Evolutionary conservation across 169 alveolate genomes (phyloP), one percentile per base, ranked within the genome.

Genomic region (Eimeria tenella): DNA sequence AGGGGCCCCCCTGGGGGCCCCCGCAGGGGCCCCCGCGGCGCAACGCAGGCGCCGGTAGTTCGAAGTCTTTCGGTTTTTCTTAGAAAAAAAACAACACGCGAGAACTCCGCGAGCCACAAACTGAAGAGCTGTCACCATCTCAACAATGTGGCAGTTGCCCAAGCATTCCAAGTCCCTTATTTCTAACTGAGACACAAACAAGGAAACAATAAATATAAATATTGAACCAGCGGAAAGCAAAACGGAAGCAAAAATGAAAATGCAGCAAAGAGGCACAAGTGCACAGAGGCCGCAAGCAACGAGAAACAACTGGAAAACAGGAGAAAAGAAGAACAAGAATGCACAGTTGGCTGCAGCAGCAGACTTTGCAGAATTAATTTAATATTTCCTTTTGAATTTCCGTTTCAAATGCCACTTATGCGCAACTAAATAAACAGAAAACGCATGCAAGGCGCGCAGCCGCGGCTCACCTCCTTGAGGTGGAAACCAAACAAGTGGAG

Each of bases 401-500:
- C 2, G 42, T 31, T 31, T 31, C 2, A 31, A 31, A 31, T 31
- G 42, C 42, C 42, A 31, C 42, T 31, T 31, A 1, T 31, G 42
- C 42, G 42, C 42, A 31, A 31, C 0, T 31, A 31, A 31, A 31
- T 0, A 31, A 31, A 31, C 4, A 31, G 42, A 31, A 31, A 31
- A 31, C 42, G 42, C 42, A 31, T 31, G 42, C 42, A 31, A 31
- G 2, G 42, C 10, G 10, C 4, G 5, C 5, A 60, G 10, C 17
- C 68, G n/a, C n/a, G 0, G 15, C 79, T 5, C 49, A 90, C 94
- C 82, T 90, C 94, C 75, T 90, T 74, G 11, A 90, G 21, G 31
- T 90, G 90, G n/a, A 90, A 49, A 31, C 62, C 94, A 70, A 90
- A 90, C 42, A 90, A 82, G 58, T 77, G 94, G 19, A 90, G 90